Evolutionary conservation across 2,329 filamentous ascomycete species (phyloP).

Genomic region (Clarireedia monteithiana): DNA sequence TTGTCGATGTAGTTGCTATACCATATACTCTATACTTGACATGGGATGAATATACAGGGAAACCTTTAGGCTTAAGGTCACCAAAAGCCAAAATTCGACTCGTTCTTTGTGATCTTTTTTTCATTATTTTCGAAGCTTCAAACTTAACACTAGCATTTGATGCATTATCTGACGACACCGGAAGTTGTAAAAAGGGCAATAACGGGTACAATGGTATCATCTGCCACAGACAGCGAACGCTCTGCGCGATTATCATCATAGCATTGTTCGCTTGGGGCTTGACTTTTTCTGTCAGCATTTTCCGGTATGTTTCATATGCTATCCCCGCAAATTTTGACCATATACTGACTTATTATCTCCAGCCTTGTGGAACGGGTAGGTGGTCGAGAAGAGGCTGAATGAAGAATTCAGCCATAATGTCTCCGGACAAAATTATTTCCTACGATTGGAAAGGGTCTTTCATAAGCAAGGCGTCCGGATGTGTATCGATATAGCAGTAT

Average conservation of each 20-base stretch:
- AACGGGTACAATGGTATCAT: conserved; percentile 38
- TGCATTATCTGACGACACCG: conserved; percentile 58
- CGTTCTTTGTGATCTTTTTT: conserved; percentile 86
- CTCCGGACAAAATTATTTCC: conserved; percentile 2
- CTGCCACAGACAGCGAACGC: conserved; percentile 56
- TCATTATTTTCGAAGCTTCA: conserved; percentile 94
- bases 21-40: conserved; percentile 91
- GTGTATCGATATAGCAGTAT: not conserved
- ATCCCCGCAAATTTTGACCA: not conserved
- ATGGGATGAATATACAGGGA: conserved; percentile 92
- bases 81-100: conserved; percentile 81
- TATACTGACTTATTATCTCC: conserved; percentile 23
- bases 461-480: conserved; percentile 5
- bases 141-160: conserved; percentile 88
- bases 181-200: conserved; percentile 43
- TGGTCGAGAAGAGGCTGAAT: conserved; percentile 40
- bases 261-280: conserved; percentile 83
- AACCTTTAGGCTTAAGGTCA: conserved; percentile 79
- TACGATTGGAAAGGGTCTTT: not conserved
- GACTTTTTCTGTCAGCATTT: conserved; percentile 82
- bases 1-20: conserved; percentile 81
- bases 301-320: conserved; percentile 43
- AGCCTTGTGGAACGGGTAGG: conserved; percentile 53
- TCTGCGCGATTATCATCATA: conserved; percentile 72
- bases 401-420: not conserved